Evolutionary conservation across 352 stramenopile genomes (phyloP), one percentile per base, ranked within the genome.

Genomic region (Phytopythium litorale): DNA sequence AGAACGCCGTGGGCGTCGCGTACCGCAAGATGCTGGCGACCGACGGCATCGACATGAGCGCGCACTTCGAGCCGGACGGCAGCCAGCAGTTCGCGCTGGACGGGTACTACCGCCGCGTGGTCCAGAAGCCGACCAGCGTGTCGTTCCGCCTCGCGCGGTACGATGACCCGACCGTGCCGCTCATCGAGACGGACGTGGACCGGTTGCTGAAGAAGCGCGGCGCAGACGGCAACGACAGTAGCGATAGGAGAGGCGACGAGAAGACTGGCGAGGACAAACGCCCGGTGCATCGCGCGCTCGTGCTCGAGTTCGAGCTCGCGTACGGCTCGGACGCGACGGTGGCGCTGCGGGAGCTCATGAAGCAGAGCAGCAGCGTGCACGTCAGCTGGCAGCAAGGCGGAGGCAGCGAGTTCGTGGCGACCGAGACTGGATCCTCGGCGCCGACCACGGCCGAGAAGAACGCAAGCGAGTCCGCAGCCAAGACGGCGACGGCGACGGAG

Each of bases 291-390:
- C 71, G 78, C 18, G 78, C 73, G 30, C 62, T 88, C 25, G 65
- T 86, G 30, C 71, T 93, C 11, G 71, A 82, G 50, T 91, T 91
- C 49, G 73, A 75, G 30, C 67, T 91, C 32, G 75, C 76, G 19
- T 84, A 83, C 50, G 79, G 76, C 23, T 87, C 75, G 3, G 80
- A 99, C 77, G 96, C 96, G 13, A 99, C 92, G 16, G 97, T 98
- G 64, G 94, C 91, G 25, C 71, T 98, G 23, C 79, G 94, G 42
- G 94, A 98, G 63, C 70, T 99, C n/a, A 96, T 96, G 66, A 98
- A 98, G 72, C 79, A 82, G 70, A 97, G 70, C 75, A 98, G 70
- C 76, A 97, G 75, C 55, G 71, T 82, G 32, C 73, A 90, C 60
- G 78, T 90, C 21, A 83, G 88, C 60, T 84, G 78, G 75, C 75